These are phyloP conservation scores for Blastobotrys aristatus DNA, from an alignment of 1,139 yeast genomes.

Conservation along the genomic window DNA sequence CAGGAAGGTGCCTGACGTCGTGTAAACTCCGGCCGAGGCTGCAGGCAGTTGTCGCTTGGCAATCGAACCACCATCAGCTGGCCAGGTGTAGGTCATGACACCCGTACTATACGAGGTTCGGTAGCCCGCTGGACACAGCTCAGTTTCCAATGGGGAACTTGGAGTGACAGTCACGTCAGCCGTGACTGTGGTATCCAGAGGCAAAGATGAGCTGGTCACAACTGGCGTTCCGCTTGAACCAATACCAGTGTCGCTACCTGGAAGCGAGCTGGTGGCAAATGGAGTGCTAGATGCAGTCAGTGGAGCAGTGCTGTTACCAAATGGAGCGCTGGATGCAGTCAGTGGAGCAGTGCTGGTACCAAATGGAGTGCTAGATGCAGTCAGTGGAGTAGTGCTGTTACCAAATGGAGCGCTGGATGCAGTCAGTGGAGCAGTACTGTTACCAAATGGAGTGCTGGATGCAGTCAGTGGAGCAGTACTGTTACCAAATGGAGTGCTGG, in stretches of 20 bases:
- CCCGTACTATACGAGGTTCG: slow-evolving; percentile 2
- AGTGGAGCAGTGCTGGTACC: slow-evolving; percentile 16
- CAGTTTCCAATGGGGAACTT: background rate
- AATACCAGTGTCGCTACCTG: no score
- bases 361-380: slow-evolving; percentile 3
- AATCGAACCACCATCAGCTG: background rate
- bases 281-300: background rate
- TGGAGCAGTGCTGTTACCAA: background rate
- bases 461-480: background rate
- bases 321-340: slow-evolving; percentile 5
- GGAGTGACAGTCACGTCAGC: background rate
- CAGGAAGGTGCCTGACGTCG: background rate
- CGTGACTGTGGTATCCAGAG: background rate
- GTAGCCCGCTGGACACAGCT: slow-evolving; percentile 7
- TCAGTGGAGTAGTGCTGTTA: background rate
- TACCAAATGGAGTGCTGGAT: background rate
- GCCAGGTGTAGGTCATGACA: background rate
- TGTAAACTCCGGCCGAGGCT: background rate
- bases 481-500: slow-evolving; percentile 3
- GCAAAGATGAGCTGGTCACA: background rate
- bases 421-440: background rate
- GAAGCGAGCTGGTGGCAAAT: background rate
- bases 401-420: background rate
- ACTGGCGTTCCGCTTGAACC: no score
- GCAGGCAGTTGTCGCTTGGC: background rate